These are phyloP conservation scores for Orbilia ellipsospora DNA, from an alignment of 2,329 filamentous ascomycete species.

Conservation along the genomic window DNA sequence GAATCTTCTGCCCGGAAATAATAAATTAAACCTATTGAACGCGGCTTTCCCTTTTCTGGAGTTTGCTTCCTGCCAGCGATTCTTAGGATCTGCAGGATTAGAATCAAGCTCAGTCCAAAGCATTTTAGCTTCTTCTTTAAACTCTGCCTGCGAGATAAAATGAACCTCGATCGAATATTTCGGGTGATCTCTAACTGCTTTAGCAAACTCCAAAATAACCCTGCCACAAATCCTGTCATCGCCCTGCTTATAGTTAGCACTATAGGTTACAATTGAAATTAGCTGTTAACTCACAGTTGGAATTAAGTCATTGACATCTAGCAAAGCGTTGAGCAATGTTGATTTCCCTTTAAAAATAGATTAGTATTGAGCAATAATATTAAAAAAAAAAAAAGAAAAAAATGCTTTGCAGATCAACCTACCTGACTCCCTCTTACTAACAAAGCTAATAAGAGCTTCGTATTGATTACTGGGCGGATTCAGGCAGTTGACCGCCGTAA, in stretches of 20 bases:
- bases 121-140: constrained; percentile 23
- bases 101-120: constrained; percentile 15
- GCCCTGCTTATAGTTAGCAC: constrained; percentile 5
- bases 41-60: constrained; percentile 20
- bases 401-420: neutral
- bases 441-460: constrained; percentile 26
- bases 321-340: constrained; percentile 29
- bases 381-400: too few species aligned
- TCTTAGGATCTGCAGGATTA: neutral
- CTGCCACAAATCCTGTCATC: constrained; percentile 7
- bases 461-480: constrained; percentile 1
- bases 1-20: constrained; percentile 14
- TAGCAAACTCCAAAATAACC: constrained; percentile 28
- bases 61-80: neutral
- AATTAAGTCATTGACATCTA: constrained; percentile 17
- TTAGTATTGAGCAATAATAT: neutral
- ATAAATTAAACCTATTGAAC: constrained; percentile 10
- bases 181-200: neutral
- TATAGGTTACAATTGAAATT: neutral
- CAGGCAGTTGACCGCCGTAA: too few species aligned
- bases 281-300: constrained; percentile 21
- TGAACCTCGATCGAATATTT: constrained; percentile 15
- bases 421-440: constrained; percentile 28
- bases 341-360: constrained; percentile 20
- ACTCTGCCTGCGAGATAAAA: constrained; percentile 6